Evolutionary conservation across 257 asterid genomes (phyloP), one percentile per base, ranked within the genome.

Genomic region (Paulownia fortunei): DNA sequence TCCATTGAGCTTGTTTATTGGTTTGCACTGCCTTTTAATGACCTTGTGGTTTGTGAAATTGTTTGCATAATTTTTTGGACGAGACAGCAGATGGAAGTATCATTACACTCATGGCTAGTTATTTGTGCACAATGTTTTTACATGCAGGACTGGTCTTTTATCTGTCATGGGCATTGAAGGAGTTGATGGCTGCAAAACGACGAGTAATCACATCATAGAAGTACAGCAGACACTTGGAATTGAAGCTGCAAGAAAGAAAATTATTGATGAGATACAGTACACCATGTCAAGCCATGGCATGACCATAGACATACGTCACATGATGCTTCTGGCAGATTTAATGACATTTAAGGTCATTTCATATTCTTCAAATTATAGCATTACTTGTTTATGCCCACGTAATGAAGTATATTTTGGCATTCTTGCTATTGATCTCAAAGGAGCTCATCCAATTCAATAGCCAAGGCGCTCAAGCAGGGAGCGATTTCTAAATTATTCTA

Each of bases 241-340:
- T 72, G 99, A 95, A 89, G 98, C 98, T 80, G 97, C 99, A 19
- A 84, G 98, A 86, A 85, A 47, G 77, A 74, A 76, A 41, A 95
- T 95, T 41, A 91, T 95, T 70, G 90, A 82, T 36, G 97, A 95
- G 91, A 95, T 95, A 61, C 83, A 79, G 60, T 84, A 81, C 62
- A 91, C 94, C 76, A 91, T 95, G 97, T 82, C 89, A 64, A 85
- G 86, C 64, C 94, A 95, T 73, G 96, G 96, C 75, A 95, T 93
- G 97, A 87, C 92, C 60, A 95, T 95, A 41, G 99, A 95, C 88
- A 84, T 81, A 39, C 96, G 99, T 21, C 99, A 95, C 83, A 93
- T 95, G 99, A 95, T 90, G 98, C 97, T 95, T 82, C 92, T 95
- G 55, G 99, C 97, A 66, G 99, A 95, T 84, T 46, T 91, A 41